Evolutionary conservation across 148 eudicot genomes (phyloP).

Genomic region (Vaccinium darrowii): DNA sequence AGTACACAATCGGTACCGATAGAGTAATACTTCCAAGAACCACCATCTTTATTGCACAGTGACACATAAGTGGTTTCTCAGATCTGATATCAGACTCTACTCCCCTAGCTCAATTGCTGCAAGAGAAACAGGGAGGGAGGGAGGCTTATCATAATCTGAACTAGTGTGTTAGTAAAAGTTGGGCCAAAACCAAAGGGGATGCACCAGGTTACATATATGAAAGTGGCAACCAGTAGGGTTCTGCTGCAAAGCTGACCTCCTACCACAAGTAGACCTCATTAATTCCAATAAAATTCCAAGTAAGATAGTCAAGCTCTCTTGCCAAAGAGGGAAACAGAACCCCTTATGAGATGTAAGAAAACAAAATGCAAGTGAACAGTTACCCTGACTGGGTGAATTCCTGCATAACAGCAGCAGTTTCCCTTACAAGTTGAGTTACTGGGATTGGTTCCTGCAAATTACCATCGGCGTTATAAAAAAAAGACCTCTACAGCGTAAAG

Average conservation of each 20-base stretch:
- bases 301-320: background rate
- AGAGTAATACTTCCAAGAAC: no score
- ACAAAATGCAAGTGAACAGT: slow-evolving; percentile 9
- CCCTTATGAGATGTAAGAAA: background rate
- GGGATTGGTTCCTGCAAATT: slow-evolving; percentile 80
- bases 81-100: background rate
- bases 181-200: background rate
- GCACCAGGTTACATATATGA: background rate
- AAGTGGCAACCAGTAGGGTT: background rate
- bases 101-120: background rate
- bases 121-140: background rate
- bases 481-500: background rate
- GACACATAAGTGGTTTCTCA: background rate
- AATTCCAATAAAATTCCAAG: background rate
- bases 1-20: no score
- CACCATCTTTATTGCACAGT: background rate
- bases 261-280: background rate
- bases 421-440: slow-evolving; percentile 95
- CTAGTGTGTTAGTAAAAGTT: background rate
- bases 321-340: slow-evolving; percentile 4
- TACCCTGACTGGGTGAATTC: slow-evolving; percentile 99
- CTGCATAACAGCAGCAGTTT: slow-evolving; percentile 99
- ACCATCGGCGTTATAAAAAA: background rate
- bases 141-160: background rate
- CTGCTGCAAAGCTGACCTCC: background rate